Conservation (phyloP, 176 grass and related monocot species). For the Phoenix dactylifera region DNA sequence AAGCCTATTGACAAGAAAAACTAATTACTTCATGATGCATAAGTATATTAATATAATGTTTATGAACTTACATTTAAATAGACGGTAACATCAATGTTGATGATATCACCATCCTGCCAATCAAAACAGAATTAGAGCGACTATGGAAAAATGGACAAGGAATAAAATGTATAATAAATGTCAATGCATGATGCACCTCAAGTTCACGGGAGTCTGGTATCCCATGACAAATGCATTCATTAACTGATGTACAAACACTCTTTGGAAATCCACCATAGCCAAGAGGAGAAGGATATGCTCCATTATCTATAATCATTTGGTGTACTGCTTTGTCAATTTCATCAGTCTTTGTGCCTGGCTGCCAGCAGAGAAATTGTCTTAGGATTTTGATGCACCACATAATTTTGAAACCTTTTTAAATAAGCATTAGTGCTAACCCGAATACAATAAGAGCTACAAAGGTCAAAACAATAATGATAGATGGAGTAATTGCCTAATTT, state of each 20-base stretch:
- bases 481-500: too few relatives aligned
- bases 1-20: too few relatives aligned
- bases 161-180: conserved; percentile 4
- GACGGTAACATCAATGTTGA: conserved; percentile 96
- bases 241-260: conserved; percentile 91
- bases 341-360: conserved; percentile 92
- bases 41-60: neutral
- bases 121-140: neutral
- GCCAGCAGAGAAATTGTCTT: conserved; percentile 35
- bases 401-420: neutral
- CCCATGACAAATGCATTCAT: conserved; percentile 96
- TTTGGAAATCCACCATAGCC: conserved; percentile 88
- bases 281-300: conserved; percentile 90
- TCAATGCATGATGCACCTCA: conserved; percentile 43
- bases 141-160: neutral
- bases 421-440: too few relatives aligned
- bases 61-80: conserved; percentile 76
- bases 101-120: conserved; percentile 87
- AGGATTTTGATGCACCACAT: conserved; percentile 15
- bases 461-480: too few relatives aligned
- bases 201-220: conserved; percentile 89
- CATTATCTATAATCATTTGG: conserved; percentile 85
- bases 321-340: conserved; percentile 96
- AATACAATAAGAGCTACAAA: too few relatives aligned
- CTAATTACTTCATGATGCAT: too few relatives aligned